Base-by-base conservation (phyloP, 345 rosid genomes). In the Salix purpurea region DNA sequence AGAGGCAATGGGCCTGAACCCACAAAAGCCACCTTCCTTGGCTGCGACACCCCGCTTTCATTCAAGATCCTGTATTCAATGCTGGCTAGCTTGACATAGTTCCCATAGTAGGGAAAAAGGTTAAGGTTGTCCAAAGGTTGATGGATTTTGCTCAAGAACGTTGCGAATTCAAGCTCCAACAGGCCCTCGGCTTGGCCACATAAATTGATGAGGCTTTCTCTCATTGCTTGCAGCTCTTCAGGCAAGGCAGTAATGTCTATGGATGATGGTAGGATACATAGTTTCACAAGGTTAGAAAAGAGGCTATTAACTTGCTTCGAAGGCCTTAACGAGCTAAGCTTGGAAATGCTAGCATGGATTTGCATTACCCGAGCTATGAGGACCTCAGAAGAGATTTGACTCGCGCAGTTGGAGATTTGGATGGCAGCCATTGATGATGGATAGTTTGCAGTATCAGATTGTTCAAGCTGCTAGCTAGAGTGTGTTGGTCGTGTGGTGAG, bases 141-240 rank as follows among this genome's bases (percentile, higher is more conserved):
- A 6, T 81, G 77, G 3, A 68, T 74, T 69, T 83, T 81, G 52
- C 42, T 69, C 60, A 83, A 83, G 26, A 24, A 24, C 26, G 26
- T 24, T 24, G 26, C 0, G 26, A 24, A 24, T 28, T 86, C 85
- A 7, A 82, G 84, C 79, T 86, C 86, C 42, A 86, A 72, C 2
- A 83, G 83, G 16, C 80, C 80, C 70, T 86, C 88, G 13, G 88
- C 83, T 0, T 50, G 77, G 28, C 88, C 88, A 2, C 75, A 26
- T 4, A 86, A 77, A 60, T 44, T 50, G 2, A 86, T 79, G 72
- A 86, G 85, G 50, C 76, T 79, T 18, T 72, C 52, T 2, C 85
- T 72, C 82, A 81, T 77, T 66, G 46, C 54, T 50, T 83, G 71
- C 1, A 37, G 80, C 1, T 81, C 77, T 40, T 50, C 40, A 28